Base-by-base conservation (phyloP, 2,329 filamentous ascomycete species). In the Botryotinia calthae region DNA sequence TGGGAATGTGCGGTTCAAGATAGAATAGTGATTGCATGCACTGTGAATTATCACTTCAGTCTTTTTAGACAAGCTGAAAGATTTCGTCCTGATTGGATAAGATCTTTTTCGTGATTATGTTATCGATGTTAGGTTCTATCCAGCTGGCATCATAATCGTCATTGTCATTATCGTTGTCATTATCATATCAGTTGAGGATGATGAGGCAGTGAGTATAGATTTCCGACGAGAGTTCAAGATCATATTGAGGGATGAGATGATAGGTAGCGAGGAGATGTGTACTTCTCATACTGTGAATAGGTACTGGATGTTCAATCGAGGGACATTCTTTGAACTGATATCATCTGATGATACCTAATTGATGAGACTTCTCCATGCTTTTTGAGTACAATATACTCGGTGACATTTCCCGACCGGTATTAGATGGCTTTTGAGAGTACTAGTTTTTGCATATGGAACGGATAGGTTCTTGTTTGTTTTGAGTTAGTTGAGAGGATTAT, bases 261-360 rank as follows among this genome's bases (percentile, higher is more conserved):
- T 48, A 0, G 2, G 7, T 10, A 4, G 2, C 12, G 22, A 25
- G 46, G 22, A 25, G 22, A 25, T 25, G 14, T 25, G 10, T 25
- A 9, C 22, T 6, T 51, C 8, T 6, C 10, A 25, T 25, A 12
- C 10, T 51, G 46, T 5, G 46, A 4, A 51, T 51, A 14, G 10
- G 0, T 5, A 14, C 9, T 51, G 6, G 0, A 51, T 14, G 4
- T 48, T 0, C 0, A 48, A 12, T 48, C 4, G 12, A 48, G 9
- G 12, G 12, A 14, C 12, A n/a, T 4, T 51, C 4, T n/a, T 51
- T 14, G 25, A 4, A 51, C 12, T 16, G 48, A 14, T 14, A 2
- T 5, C 1, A n/a, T n/a, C 10, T n/a, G 5, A 51, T 14, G 2
- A n/a, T n/a, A 25, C 0, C 1, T n/a, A 4, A 14, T 1, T 0